Base-by-base conservation (phyloP, 805 yeast genomes). In the Pichia eremophila region DNA sequence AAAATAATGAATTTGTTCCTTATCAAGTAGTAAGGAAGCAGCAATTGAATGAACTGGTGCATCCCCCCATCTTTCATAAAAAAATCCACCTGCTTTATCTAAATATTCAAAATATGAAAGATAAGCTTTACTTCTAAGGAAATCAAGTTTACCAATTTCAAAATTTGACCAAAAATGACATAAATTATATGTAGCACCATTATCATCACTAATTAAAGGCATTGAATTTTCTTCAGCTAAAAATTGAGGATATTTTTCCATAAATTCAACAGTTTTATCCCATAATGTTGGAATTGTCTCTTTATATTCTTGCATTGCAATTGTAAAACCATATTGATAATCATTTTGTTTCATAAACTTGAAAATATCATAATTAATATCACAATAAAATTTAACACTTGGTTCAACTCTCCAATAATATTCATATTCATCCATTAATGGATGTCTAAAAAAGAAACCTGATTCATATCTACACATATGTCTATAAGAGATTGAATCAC, bases 401-500 rank as follows among this genome's bases (percentile, higher is more conserved):
- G 96, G 95, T 65, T 88, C 96, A 45, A 88, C 93, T 66, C 96
- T 79, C 96, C 96, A 88, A 72, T 89, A 88, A 74, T 82, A 88
- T 51, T 84, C 87, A 66, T 83, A 87, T n/a, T 85, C 82, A 47
- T 71, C 71, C 72, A 88, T 61, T 49, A 83, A 62, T 39, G 81
- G 81, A 62, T 86, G 91, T 64, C 80, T 77, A 72, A 75, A 87
- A 66, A 88, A 88, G 65, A 87, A 84, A 0, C 96, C 96, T 14
- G 93, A 81, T 66, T 86, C 93, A 61, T 75, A 88, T 59, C 96
- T 75, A 64, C 96, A 87, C 96, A 87, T 87, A 65, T 87, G 93
- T 68, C 96, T 79, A 60, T 81, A 81, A 1, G 85, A 75, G 46
- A 68, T 70, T 17, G 81, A 75, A 53, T 73, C 80, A 49, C 86